Conservation (phyloP, 116 monocot genomes). For the Phalaenopsis hybrid region DNA sequence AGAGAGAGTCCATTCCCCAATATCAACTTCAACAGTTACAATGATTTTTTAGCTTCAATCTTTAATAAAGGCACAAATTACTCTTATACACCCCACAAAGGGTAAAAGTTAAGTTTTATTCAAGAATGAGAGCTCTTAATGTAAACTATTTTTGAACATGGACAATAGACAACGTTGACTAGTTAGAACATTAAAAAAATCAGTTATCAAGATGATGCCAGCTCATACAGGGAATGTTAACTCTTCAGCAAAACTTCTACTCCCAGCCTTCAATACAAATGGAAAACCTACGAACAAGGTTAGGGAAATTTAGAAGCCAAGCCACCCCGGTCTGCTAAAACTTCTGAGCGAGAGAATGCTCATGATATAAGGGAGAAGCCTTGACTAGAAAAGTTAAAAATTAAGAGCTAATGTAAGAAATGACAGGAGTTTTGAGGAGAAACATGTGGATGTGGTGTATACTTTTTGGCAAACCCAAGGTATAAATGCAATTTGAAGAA, state of each 20-base stretch:
- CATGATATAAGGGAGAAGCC: not conserved
- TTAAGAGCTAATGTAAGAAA: not conserved
- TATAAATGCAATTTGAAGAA: not conserved
- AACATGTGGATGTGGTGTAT: not conserved
- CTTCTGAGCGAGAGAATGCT: not conserved
- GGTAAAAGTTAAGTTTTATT: not conserved
- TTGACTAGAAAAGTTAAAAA: not conserved
- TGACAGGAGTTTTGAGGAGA: not conserved
- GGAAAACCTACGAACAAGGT: not conserved
- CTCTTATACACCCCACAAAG: not conserved
- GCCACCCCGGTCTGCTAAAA: not conserved
- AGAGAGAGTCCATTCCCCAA: not conserved
- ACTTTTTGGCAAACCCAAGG: not conserved
- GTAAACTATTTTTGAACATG: not conserved
- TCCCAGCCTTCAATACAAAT: not conserved
- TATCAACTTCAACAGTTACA: not conserved
- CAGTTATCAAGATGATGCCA: not conserved
- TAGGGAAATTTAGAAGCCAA: not conserved
- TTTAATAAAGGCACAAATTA: not conserved
- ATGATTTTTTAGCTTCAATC: not conserved
- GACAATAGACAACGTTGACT: not conserved
- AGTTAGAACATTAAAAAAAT: not conserved
- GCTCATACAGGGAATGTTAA: not conserved
- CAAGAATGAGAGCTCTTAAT: not conserved
- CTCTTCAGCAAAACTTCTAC: not conserved